Percentiles rank a stretch among this genome's conserved stretches.
phyloP scores from a whole-genome alignment of 768 basidiomycete genomes.

The Russula olivacea region DNA sequence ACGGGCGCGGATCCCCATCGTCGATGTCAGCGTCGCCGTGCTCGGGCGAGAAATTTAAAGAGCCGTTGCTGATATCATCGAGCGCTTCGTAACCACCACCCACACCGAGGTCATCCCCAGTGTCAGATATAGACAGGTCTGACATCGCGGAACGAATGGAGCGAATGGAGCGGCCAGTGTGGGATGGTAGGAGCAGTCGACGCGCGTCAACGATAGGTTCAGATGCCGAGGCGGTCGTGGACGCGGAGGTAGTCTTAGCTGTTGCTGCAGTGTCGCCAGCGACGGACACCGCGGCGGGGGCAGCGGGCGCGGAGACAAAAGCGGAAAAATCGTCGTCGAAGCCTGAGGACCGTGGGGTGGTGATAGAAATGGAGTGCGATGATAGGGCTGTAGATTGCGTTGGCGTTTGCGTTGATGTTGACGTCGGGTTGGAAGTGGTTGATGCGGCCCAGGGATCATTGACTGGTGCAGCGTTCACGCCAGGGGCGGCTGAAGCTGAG shows the following conservation, averaged over 20 bases:
- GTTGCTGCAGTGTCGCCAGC: neutral
- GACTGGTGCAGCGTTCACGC: neutral
- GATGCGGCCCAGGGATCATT: conserved; percentile 25
- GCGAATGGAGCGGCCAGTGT: conserved; percentile 38
- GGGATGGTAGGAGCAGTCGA: conserved; percentile 25
- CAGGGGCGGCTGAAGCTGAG: neutral
- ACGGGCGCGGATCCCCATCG: neutral
- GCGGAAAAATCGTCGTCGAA: conserved; percentile 81
- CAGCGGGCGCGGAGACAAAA: conserved; percentile 58
- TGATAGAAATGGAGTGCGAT: neutral
- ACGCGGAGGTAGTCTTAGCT: neutral
- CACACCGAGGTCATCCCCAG: neutral
- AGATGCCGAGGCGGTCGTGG: neutral
- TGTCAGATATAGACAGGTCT: conserved; percentile 41
- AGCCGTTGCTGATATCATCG: conserved; percentile 13
- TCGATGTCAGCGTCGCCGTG: neutral
- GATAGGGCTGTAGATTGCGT: neutral
- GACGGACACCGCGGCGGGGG: conserved; percentile 30
- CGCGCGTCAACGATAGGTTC: neutral
- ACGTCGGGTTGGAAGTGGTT: neutral
- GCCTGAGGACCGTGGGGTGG: conserved; percentile 26
- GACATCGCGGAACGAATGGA: conserved; percentile 51
- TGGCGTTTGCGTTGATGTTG: neutral
- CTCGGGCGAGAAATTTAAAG: conserved; percentile 6
- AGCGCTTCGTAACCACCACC: conserved; percentile 20